Base-by-base conservation (phyloP, 116 monocot species). In the Phalaenopsis hybrid region DNA sequence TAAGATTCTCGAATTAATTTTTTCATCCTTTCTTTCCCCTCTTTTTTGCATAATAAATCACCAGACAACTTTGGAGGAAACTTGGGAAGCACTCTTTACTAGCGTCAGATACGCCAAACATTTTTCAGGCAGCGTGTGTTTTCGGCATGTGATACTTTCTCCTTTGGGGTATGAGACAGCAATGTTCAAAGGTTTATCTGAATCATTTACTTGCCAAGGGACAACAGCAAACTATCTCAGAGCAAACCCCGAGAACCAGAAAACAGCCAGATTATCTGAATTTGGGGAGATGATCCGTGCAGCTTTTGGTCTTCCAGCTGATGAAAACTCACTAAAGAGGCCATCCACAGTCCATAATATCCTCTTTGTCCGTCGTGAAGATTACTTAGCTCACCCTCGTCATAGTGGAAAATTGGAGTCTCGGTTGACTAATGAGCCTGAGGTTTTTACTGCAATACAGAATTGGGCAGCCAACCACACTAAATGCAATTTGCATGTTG, bases 111-210 rank as follows among this genome's bases (percentile, higher is more conserved):
- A 98, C 85, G 98, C 91, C 52, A 98, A 98, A 84, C 88, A 87
- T 78, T 95, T 98, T 84, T 84, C 91, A 2, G 83, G 85, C 57
- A 81, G 94, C 8, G 91, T 98, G 58, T 98, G 98, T 87, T 98
- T 98, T 74, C 90, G 91, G 9, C 95, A 95, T 82, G 87, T 81
- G 44, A 82, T 98, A 82, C 83, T 98, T 74, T 88, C 98, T 79
- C 98, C 98, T 15, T 76, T 98, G 79, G 98, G 98, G 6, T 98
- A 98, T 65, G 98, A 98, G 85, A 95, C 93, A 21, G 98, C 98
- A 44, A 68, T 98, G 75, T 98, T 98, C 79, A 93, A 95, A 87
- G 98, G 95, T 4, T 82, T 98, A n/a, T 79, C 87, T 8, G 95
- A 98, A 76, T 25, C 63, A 17, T 82, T 98, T 72, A 91, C 75